Evolutionary conservation across 1,284 basidiomycete genomes (phyloP).

Genomic region (Cutaneotrichosporon curvatum): DNA sequence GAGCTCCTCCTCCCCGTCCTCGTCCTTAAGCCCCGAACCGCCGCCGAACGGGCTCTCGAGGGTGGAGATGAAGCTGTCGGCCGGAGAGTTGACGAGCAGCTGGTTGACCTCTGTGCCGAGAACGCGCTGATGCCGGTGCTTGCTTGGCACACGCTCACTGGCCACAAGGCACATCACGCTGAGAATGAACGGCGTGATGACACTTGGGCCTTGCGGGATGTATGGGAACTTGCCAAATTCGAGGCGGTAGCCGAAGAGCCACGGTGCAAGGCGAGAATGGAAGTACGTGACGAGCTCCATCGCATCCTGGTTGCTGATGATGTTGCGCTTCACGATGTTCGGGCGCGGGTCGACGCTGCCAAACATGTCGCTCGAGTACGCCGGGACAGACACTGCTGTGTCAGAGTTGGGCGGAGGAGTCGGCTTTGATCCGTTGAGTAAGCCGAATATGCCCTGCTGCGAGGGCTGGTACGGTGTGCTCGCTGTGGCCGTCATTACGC

Average conservation of each 20-base stretch:
- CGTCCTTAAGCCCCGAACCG: conserved; percentile 13
- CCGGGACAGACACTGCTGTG: background rate
- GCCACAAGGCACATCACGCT: conserved; percentile 36
- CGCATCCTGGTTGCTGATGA: conserved; percentile 26
- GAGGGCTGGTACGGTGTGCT: background rate
- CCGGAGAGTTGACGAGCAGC: conserved; percentile 30
- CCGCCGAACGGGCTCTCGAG: conserved; percentile 14
- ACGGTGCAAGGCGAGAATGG: conserved; percentile 26
- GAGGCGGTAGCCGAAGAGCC: conserved; percentile 38
- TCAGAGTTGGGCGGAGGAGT: conserved; percentile 2
- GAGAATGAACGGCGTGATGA: conserved; percentile 41
- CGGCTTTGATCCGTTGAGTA: conserved; percentile 10
- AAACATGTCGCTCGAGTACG: conserved; percentile 13
- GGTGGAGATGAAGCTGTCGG: conserved; percentile 24
- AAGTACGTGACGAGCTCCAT: conserved; percentile 32
- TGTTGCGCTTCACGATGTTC: conserved; percentile 34
- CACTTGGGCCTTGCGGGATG: conserved; percentile 27
- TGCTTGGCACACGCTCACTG: conserved; percentile 26
- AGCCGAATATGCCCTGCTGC: conserved; percentile 13
- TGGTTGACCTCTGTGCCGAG: conserved; percentile 28
- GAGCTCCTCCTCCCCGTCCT: conserved; percentile 19
- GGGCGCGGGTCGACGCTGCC: conserved; percentile 32
- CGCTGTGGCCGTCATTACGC: background rate
- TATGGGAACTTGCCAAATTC: conserved; percentile 38
- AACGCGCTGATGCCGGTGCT: conserved; percentile 15